These are phyloP conservation scores for Yamadazyma sp. DNA, from an alignment of 805 yeast genomes.

Conservation along the genomic window DNA sequence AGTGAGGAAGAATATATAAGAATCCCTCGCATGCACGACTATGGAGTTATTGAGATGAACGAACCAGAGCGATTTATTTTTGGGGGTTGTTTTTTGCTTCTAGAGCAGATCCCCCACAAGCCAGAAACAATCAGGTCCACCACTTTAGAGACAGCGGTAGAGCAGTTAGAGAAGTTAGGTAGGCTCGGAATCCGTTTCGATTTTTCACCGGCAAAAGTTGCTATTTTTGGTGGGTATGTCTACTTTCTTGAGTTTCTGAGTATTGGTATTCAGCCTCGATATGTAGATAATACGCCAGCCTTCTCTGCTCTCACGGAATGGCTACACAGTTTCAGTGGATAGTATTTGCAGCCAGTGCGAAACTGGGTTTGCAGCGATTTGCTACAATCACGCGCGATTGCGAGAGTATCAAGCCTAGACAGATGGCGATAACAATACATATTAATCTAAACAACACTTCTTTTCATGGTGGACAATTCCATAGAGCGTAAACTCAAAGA, in stretches of 20 bases:
- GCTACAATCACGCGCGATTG: conserved; percentile 10
- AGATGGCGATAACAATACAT: no score
- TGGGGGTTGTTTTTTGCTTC: conserved; percentile 1
- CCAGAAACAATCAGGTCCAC: background rate
- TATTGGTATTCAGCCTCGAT: background rate
- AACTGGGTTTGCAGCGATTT: conserved; percentile 3
- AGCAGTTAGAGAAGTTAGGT: background rate
- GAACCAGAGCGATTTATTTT: conserved; percentile 1
- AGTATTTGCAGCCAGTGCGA: conserved; percentile 3
- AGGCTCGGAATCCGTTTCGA: background rate
- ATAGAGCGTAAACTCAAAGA: conserved; percentile 39
- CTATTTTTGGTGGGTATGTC: background rate
- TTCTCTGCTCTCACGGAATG: conserved; percentile 1
- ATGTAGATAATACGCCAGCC: background rate
- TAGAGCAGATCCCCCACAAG: background rate
- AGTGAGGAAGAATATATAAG: background rate
- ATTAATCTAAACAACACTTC: background rate
- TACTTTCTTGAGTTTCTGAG: background rate
- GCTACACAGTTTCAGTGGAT: background rate
- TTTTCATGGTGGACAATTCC: conserved; percentile 30
- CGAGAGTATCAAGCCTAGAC: no score
- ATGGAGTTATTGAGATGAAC: background rate
- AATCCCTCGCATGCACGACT: background rate
- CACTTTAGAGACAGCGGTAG: background rate
- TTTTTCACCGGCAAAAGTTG: background rate